Evolutionary conservation across 345 rosid genomes (phyloP).

Genomic region (Pistacia atlantica): DNA sequence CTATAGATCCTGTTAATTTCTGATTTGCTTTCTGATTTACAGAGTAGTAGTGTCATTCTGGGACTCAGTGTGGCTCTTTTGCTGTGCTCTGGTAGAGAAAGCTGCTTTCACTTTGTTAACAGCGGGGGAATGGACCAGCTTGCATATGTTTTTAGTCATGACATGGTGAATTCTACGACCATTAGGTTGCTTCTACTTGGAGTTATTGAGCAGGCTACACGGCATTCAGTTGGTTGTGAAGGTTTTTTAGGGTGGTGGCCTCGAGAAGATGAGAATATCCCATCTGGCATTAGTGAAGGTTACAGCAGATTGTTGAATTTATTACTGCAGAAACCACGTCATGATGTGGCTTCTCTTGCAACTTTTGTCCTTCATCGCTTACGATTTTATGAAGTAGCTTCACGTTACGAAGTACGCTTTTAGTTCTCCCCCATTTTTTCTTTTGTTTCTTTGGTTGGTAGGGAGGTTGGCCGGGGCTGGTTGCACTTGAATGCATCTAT

Average conservation of each 20-base stretch:
- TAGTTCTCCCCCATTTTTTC: background rate
- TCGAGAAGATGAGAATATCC: constrained; percentile 76
- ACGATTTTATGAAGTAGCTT: constrained; percentile 83
- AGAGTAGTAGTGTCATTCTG: constrained; percentile 69
- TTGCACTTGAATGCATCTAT: constrained; percentile 12
- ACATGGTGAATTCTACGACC: constrained; percentile 55
- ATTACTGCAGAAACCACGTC: constrained; percentile 77
- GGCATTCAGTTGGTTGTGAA: constrained; percentile 90
- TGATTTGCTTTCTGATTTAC: constrained; percentile 39
- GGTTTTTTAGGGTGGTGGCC: constrained; percentile 98
- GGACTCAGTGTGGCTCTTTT: constrained; percentile 73
- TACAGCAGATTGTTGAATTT: constrained; percentile 74
- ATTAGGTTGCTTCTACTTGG: constrained; percentile 63
- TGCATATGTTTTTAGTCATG: constrained; percentile 50
- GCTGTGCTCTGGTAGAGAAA: constrained; percentile 83
- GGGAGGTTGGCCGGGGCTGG: background rate
- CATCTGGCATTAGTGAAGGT: constrained; percentile 75
- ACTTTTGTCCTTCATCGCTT: constrained; percentile 81
- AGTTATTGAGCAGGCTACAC: constrained; percentile 90
- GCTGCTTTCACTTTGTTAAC: constrained; percentile 91
- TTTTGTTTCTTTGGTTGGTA: background rate
- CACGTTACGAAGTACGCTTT: constrained; percentile 84
- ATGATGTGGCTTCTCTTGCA: constrained; percentile 83
- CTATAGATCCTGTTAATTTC: constrained; percentile 4
- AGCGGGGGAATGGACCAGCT: constrained; percentile 83